Conservation (phyloP, 2,329 filamentous ascomycete genomes). For the Clonostachys chloroleuca region DNA sequence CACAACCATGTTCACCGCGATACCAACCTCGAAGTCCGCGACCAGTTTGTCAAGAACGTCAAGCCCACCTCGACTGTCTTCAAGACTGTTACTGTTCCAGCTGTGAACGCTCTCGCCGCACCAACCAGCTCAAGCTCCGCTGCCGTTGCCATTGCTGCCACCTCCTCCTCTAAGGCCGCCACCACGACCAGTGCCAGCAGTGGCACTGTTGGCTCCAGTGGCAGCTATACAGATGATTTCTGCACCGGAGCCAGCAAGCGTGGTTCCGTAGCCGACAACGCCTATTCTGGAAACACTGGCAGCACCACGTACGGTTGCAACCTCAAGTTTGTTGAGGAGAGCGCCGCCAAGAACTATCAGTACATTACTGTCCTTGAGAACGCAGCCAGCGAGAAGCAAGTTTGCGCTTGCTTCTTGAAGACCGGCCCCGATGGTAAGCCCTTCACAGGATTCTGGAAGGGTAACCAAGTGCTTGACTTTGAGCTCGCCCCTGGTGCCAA, state of each 20-base stretch:
- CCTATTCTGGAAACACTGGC: constrained; percentile 43
- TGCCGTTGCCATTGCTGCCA: constrained; percentile 3
- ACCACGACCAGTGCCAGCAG: background rate
- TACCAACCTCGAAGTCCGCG: constrained; percentile 20
- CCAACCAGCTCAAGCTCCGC: constrained; percentile 1
- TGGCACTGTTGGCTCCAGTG: constrained; percentile 4
- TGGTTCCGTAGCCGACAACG: constrained; percentile 31
- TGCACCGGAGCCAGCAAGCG: constrained; percentile 36
- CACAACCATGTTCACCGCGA: constrained; percentile 26
- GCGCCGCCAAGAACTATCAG: constrained; percentile 31
- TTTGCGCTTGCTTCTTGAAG: constrained; percentile 47
- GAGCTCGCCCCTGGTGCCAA: constrained; percentile 25
- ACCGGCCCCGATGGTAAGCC: constrained; percentile 31
- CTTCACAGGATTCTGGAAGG: constrained; percentile 44
- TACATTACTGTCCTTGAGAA: constrained; percentile 36
- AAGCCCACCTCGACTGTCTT: constrained; percentile 17
- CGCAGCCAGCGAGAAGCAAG: constrained; percentile 22
- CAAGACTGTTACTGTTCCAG: background rate
- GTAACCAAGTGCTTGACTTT: constrained; percentile 34
- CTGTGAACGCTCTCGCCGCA: background rate
- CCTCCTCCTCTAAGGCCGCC: constrained; percentile 3
- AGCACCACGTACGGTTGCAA: constrained; percentile 43
- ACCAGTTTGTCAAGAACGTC: constrained; percentile 24
- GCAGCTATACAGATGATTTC: constrained; percentile 18
- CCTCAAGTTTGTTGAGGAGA: constrained; percentile 35